phyloP scores from a whole-genome alignment of 2,329 filamentous ascomycete genomes.

The Fusarium subtropicale region DNA sequence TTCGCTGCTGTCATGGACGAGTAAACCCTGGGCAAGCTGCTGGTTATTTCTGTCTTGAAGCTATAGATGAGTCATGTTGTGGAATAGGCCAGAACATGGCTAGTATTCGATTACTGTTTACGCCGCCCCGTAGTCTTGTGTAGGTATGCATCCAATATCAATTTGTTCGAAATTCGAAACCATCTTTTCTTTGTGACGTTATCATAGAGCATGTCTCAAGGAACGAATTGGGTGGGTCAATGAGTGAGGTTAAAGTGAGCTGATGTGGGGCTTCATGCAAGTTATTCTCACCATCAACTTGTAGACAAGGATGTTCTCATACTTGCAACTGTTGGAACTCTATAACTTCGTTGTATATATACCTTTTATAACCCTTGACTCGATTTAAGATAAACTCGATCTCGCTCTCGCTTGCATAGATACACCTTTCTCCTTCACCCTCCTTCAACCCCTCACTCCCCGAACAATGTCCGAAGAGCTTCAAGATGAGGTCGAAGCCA shows the following conservation, averaged over 20 bases:
- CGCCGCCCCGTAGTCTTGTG: slow-evolving; percentile 46
- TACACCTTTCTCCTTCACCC: neutral
- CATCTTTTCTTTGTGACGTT: neutral
- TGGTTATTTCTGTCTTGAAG: slow-evolving; percentile 41
- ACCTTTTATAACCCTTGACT: neutral
- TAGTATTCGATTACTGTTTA: slow-evolving; percentile 45
- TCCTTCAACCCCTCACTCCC: slow-evolving; percentile 22
- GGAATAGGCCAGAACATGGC: slow-evolving; percentile 41
- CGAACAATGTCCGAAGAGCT: slow-evolving; percentile 68
- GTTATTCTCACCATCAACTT: slow-evolving; percentile 25
- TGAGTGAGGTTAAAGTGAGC: slow-evolving; percentile 5
- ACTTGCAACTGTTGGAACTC: slow-evolving; percentile 2
- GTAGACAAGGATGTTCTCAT: slow-evolving; percentile 9
- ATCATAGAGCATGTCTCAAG: neutral
- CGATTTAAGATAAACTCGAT: neutral
- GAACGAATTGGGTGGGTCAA: slow-evolving; percentile 24
- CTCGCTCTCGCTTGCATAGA: neutral
- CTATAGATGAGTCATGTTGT: slow-evolving; percentile 47
- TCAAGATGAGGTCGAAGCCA: slow-evolving; percentile 79
- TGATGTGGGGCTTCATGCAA: slow-evolving; percentile 38
- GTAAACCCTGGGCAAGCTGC: slow-evolving; percentile 61
- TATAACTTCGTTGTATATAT: neutral
- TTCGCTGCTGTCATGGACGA: slow-evolving; percentile 97
- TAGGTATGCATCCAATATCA: slow-evolving; percentile 49
- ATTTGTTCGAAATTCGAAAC: slow-evolving; percentile 36